Conservation (phyloP, 768 basidiomycete species). For the Termitomyces bulborhizus region DNA sequence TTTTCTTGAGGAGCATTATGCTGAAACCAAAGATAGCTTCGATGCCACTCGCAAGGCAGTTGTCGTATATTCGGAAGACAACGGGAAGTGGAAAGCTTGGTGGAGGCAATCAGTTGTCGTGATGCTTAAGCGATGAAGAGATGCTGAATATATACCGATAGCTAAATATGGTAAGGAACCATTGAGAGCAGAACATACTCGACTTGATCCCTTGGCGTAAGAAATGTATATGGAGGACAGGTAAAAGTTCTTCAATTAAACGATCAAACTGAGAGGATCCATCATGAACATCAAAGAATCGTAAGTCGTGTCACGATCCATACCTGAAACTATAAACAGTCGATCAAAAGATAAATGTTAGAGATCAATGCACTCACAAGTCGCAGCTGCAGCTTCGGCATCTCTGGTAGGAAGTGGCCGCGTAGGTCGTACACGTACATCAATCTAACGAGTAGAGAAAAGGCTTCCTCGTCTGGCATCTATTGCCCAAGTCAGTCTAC, state of each 20-base stretch:
- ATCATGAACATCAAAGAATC: background rate
- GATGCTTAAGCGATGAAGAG: background rate
- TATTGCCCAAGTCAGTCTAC: constrained; percentile 24
- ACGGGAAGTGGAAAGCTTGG: constrained; percentile 87
- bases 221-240: constrained; percentile 90
- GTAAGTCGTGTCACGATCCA: constrained; percentile 1
- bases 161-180: constrained; percentile 97
- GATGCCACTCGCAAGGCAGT: constrained; percentile 92
- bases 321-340: constrained; percentile 51
- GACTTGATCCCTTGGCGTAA: constrained; percentile 92
- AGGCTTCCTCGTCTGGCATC: constrained; percentile 99
- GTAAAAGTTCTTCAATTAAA: constrained; percentile 85
- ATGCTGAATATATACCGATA: constrained; percentile 56
- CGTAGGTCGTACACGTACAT: constrained; percentile 97
- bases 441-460: constrained; percentile 87
- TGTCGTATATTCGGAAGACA: constrained; percentile 95
- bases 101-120: background rate
- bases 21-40: constrained; percentile 97
- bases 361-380: constrained; percentile 45
- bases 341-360: background rate
- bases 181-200: constrained; percentile 98
- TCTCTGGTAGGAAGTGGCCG: constrained; percentile 97
- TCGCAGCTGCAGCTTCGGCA: constrained; percentile 94
- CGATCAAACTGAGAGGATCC: constrained; percentile 72
- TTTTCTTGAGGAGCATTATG: constrained; percentile 78